Base-by-base conservation (phyloP, 192 early-diverging fungal genomes). In the Entomortierella parvispora region DNA sequence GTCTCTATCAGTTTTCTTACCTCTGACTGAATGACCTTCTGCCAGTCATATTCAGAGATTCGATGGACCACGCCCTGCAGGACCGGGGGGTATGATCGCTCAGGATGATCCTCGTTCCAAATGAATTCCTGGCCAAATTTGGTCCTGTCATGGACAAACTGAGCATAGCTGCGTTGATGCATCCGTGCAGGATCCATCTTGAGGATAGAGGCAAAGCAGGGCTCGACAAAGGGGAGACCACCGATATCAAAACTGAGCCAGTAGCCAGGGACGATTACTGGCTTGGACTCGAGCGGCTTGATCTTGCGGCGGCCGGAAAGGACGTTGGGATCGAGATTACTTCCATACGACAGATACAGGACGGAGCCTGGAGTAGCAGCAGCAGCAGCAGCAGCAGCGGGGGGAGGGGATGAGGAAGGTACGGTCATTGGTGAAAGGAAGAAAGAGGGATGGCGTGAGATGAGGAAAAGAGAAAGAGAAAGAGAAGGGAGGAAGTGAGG, bases 161-260 rank as follows among this genome's bases (percentile, higher is more conserved):
- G 5, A 0, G 68, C 68, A 62, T 70, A 70, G 26, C 25, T 59
- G 29, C 32, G 33, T 7, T 70, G 15, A 12, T 49, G 10, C 52
- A 56, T 68, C 29, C 44, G 26, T 11, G 48, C 45, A 22, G 37
- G 20, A 17, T 32, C 42, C 6, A n/a, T 44, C 23, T 53, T 58
- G 22, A 62, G 18, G 23, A 70, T 70, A 25, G 44, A 53, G 32
- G 68, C 68, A 54, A 70, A 70, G 23, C 47, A 49, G 7, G 68
- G 68, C 33, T 70, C 68, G 2, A 29, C n/a, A 44, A 59, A 62
- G 1, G 58, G 58, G 29, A 43, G 18, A 33, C 58, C 68, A 2
- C 28, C 48, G 42, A 55, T 51, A 15, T 70, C 58, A 23, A 70
- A 54, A 2, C 25, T 32, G 4, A 70, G 58, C 52, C 52, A 70